These are phyloP conservation scores for Cordyceps javanica DNA, from an alignment of 2,329 filamentous ascomycete genomes.

Conservation along the genomic window DNA sequence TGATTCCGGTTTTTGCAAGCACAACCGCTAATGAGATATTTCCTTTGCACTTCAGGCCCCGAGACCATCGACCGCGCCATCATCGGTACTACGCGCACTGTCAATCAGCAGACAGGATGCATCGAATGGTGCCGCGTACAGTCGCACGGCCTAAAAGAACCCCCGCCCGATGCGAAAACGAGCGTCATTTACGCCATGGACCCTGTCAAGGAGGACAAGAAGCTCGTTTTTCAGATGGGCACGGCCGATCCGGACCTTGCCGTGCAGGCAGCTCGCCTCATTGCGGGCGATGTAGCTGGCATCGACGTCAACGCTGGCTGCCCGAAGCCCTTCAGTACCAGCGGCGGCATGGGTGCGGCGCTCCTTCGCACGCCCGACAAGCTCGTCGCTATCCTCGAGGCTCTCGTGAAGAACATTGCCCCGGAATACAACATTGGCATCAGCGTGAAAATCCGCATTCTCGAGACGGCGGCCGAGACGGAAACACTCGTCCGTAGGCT, in stretches of 20 bases:
- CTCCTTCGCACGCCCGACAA: constrained; percentile 79
- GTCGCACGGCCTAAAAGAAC: constrained; percentile 60
- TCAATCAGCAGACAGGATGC: constrained; percentile 70
- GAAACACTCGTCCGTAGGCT: constrained; percentile 70
- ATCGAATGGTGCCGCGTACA: constrained; percentile 79
- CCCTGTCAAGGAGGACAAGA: constrained; percentile 65
- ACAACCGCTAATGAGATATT: background rate
- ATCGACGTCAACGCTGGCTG: constrained; percentile 99
- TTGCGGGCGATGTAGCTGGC: constrained; percentile 81
- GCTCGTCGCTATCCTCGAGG: constrained; percentile 74
- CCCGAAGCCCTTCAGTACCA: constrained; percentile 92
- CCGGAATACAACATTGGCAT: constrained; percentile 82
- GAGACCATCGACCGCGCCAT: constrained; percentile 91
- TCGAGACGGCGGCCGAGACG: constrained; percentile 71
- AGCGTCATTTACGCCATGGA: constrained; percentile 81
- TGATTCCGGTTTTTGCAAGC: background rate
- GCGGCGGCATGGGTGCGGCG: constrained; percentile 91
- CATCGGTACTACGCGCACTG: constrained; percentile 74
- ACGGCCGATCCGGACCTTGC: constrained; percentile 78
- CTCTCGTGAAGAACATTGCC: constrained; percentile 72
- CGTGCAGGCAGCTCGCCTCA: constrained; percentile 74
- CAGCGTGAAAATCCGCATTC: constrained; percentile 90
- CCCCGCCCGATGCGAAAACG: constrained; percentile 46
- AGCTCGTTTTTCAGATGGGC: constrained; percentile 86
- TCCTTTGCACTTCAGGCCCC: constrained; percentile 51